A percentile compares a stretch with the other conserved stretches of the same genome.
Conservation (phyloP, 768 basidiomycete species). For the Leccinum imitatum region DNA sequence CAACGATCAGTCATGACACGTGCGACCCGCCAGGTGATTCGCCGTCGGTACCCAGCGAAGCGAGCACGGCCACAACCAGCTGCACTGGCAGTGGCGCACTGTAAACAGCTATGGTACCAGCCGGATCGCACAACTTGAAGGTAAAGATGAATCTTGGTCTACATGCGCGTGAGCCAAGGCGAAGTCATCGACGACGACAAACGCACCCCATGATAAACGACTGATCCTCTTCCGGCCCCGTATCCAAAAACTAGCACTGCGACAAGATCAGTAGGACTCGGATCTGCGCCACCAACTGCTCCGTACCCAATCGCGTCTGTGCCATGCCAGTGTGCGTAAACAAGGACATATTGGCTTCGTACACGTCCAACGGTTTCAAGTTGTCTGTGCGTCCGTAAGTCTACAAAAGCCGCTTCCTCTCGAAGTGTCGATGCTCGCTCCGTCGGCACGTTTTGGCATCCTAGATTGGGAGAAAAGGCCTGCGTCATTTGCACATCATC, state of each 20-base stretch:
- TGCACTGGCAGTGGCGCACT: slow-evolving; percentile 64
- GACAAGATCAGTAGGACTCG: slow-evolving; percentile 58
- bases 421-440: too few relatives aligned
- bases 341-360: slow-evolving; percentile 92
- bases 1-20: too few relatives aligned
- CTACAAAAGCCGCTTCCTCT: too few relatives aligned
- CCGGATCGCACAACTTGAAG: slow-evolving; percentile 63
- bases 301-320: slow-evolving; percentile 80
- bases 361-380: slow-evolving; percentile 88
- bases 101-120: slow-evolving; percentile 87
- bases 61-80: slow-evolving; percentile 71
- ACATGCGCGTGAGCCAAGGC: background rate
- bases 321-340: slow-evolving; percentile 68
- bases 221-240: slow-evolving; percentile 80
- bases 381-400: slow-evolving; percentile 54
- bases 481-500: too few relatives aligned
- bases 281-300: slow-evolving; percentile 75
- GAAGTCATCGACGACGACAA: background rate
- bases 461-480: too few relatives aligned
- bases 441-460: too few relatives aligned
- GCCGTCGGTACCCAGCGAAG: slow-evolving; percentile 71
- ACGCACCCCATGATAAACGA: slow-evolving; percentile 63
- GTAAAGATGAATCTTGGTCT: slow-evolving; percentile 88
- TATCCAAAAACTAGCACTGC: slow-evolving; percentile 84
- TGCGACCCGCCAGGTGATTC: slow-evolving; percentile 57